Percentiles rank a stretch among this genome's conserved stretches.
Evolutionary conservation across 208 protist genomes (phyloP).

Genomic region (Acanthamoeba castellanii): DNA sequence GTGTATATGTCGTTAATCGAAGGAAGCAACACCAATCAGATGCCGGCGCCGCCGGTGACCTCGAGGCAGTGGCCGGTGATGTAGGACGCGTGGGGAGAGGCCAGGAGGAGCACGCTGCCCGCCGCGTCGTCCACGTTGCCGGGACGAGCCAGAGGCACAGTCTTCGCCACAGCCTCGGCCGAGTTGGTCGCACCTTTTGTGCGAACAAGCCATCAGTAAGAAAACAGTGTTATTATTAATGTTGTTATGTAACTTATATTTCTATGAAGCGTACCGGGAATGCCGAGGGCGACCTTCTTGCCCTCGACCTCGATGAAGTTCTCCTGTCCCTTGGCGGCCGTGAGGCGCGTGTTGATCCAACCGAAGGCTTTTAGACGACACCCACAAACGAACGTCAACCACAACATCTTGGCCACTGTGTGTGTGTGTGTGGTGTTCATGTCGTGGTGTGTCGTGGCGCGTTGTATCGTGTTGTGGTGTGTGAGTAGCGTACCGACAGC

Average conservation of each 20-base stretch:
- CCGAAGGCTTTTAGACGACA: neutral
- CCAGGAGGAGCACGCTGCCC: conserved; percentile 79
- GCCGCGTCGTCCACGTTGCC: conserved; percentile 79
- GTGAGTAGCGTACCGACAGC: conserved; percentile 76
- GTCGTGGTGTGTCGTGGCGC: too few species aligned
- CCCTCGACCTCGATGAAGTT: conserved; percentile 76
- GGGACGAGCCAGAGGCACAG: conserved; percentile 36
- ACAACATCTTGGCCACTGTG: neutral
- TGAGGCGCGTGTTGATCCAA: conserved; percentile 57
- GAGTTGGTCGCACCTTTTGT: neutral
- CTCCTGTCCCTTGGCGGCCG: conserved; percentile 61
- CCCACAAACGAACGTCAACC: neutral
- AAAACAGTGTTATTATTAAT: too few species aligned
- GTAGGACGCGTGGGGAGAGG: conserved; percentile 80
- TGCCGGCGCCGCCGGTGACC: conserved; percentile 84
- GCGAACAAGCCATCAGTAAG: neutral
- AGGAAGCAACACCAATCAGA: conserved; percentile 64
- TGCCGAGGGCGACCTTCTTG: conserved; percentile 75
- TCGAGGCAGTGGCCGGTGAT: conserved; percentile 85
- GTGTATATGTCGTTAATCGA: too few species aligned
- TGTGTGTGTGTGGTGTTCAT: too few species aligned
- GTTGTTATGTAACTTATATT: too few species aligned
- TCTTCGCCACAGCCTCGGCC: neutral
- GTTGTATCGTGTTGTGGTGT: too few species aligned
- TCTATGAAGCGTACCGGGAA: conserved; percentile 48